Evolutionary conservation across 2,329 filamentous ascomycete genomes (phyloP), one percentile per base, ranked within the genome.

Genomic region (Penicillium sp.): DNA sequence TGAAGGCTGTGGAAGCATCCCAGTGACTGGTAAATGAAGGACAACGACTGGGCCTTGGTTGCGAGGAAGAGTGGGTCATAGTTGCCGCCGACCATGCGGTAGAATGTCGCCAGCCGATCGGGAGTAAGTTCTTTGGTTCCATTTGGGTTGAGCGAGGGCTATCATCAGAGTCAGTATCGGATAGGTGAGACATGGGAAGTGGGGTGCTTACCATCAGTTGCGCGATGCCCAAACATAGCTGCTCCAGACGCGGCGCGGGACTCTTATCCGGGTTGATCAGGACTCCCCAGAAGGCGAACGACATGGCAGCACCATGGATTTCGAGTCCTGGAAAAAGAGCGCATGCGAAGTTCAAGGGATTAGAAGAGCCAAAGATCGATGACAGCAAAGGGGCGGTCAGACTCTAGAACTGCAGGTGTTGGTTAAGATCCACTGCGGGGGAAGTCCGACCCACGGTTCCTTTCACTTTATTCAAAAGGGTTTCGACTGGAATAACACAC

Each of bases 1-100:
- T 94, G 87, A 23, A 97, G 77, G 40, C 82, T 84, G 70, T 97
- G 91, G 59, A 89, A 86, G 66, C 91, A 96, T 57, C 91, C 93
- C 42, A 95, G 81, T 6, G 87, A 87, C 62, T 89, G 86, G 77
- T 94, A 97, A 55, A 96, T 93, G 71, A 89, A 94, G 23, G 90
- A 93, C 52, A 98, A 83, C 35, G 85, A 84, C 29, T 81, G 74
- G 50, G 84, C 73, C 16, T 86, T 83, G 27, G 86, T 87, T 3
- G 84, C 77, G 34, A 91, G 74, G 66, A 97, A 97, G 44, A 97
- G 79, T 20, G 77, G 71, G 64, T 91, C 86, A 67, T 86, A 89
- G 61, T 90, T 80, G 37, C 85, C 84, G 46, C 86, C 87, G 13
- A 88, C 84, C 23, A 77, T 74, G 62, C 81, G 82, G 69, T 91